Evolutionary conservation across 805 yeast species (phyloP).

Genomic region (Wickerhamiella nectarea): DNA sequence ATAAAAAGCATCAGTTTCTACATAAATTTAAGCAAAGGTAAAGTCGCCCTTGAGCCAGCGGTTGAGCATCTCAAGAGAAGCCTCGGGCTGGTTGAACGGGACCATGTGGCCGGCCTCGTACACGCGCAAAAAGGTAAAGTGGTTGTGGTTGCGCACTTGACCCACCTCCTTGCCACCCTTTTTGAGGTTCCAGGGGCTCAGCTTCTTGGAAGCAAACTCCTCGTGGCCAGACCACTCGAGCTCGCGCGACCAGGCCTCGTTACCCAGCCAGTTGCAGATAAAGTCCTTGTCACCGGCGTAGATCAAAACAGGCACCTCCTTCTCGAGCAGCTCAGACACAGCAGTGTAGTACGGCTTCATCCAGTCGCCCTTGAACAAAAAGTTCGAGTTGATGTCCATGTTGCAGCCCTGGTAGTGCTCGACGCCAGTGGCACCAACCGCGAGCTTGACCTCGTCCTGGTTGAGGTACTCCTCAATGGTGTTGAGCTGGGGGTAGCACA

Average conservation of each 20-base stretch:
- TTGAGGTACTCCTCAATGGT: constrained; percentile 68
- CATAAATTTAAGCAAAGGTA: constrained; percentile 2
- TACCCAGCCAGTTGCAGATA: constrained; percentile 95
- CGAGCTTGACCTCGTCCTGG: constrained; percentile 53
- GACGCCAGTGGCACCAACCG: constrained; percentile 70
- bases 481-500: constrained; percentile 64
- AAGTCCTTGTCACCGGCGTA: constrained; percentile 96
- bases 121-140: constrained; percentile 69
- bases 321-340: constrained; percentile 57
- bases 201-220: constrained; percentile 34
- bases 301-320: constrained; percentile 65
- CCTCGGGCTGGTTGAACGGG: constrained; percentile 76
- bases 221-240: constrained; percentile 54
- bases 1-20: background rate
- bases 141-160: constrained; percentile 55
- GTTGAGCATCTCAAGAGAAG: constrained; percentile 67
- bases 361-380: constrained; percentile 81
- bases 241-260: constrained; percentile 64
- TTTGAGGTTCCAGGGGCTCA: constrained; percentile 29
- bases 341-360: constrained; percentile 73
- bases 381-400: constrained; percentile 64
- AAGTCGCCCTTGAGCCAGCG: constrained; percentile 44
- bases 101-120: constrained; percentile 95
- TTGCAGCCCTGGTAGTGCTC: constrained; percentile 34
- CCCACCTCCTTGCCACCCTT: constrained; percentile 38